These are phyloP conservation scores for Haematococcus lacustris DNA, from an alignment of 139 green algal species.

Conservation along the genomic window DNA sequence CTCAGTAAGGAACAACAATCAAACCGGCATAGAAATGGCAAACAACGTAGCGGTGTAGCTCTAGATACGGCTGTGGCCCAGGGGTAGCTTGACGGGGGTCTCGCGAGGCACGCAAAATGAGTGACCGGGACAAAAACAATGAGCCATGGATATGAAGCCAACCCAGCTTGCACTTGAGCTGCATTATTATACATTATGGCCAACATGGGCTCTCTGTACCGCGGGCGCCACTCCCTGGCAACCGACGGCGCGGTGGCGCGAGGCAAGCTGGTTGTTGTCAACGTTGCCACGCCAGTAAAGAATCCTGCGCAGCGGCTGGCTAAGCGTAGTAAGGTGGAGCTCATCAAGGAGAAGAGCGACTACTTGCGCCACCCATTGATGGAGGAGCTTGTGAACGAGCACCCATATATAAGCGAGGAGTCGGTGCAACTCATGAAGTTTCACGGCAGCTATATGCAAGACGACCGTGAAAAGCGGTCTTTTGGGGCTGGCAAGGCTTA, in stretches of 20 bases:
- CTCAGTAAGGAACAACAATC: too few relatives aligned
- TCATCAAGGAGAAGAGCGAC: constrained; percentile 95
- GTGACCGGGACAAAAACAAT: too few relatives aligned
- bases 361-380: constrained; percentile 97
- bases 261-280: background rate
- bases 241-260: too few relatives aligned
- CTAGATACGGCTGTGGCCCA: too few relatives aligned
- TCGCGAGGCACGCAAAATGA: too few relatives aligned
- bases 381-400: constrained; percentile 81
- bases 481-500: constrained; percentile 92
- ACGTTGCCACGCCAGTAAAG: constrained; percentile 67
- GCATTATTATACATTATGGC: background rate
- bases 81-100: too few relatives aligned
- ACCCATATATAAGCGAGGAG: constrained; percentile 79
- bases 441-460: constrained; percentile 95
- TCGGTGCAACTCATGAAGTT: constrained; percentile 99
- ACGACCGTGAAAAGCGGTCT: constrained; percentile 91
- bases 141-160: too few relatives aligned
- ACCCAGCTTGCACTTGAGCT: background rate
- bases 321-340: constrained; percentile 88
- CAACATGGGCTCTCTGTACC: too few relatives aligned
- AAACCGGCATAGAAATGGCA: too few relatives aligned
- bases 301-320: constrained; percentile 58
- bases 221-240: too few relatives aligned
- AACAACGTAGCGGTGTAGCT: too few relatives aligned